Base-by-base conservation (phyloP, 2,329 filamentous ascomycete genomes). In the Graphilbum sp. region DNA sequence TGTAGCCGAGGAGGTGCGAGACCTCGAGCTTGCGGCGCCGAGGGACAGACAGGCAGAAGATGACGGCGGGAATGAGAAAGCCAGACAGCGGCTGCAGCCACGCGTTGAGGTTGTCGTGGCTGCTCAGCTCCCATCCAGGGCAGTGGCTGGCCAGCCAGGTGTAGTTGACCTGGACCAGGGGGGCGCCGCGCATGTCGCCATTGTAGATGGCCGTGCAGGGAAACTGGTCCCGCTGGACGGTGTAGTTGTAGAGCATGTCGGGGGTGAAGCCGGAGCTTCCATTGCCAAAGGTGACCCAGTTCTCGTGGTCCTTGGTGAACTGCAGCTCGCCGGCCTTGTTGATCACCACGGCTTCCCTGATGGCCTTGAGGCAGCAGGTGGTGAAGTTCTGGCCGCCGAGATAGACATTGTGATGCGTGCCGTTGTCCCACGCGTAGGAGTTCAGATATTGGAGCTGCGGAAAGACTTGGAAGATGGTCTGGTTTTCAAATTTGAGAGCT, bases 41-140 rank as follows among this genome's bases (percentile, higher is more conserved):
- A 3, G 50, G 49, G 5, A 53, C 42, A 6, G 48, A 48, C 13
- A 52, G 40, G 34, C 51, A 53, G 37, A 53, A 53, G 32, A 50
- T 43, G 24, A 51, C 41, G 24, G 49, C 49, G 2, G 51, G 51
- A 7, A 52, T 31, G n/a, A 53, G 40, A 27, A 53, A 51, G 12
- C 47, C 43, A 6, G 47, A 48, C 7, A 52, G 43, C 4, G 50
- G 47, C 31, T 48, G 47, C 9, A 52, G 43, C 49, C 49, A 47
- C 19, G 44, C 42, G 30, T 49, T 48, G 30, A 51, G 34, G 27
- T 47, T 45, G 31, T 31, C 25, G 11, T 38, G 40, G 35, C 44
- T 44, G 38, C 43, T 48, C 10, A 45, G 29, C 15, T 46, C 18
- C 51, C 50, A 53, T n/a, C 50, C 50, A 3, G 46, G 46, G 16